These are phyloP conservation scores for Paramecium primaurelia DNA, from an alignment of 73 alveolate species.

Conservation along the genomic window DNA sequence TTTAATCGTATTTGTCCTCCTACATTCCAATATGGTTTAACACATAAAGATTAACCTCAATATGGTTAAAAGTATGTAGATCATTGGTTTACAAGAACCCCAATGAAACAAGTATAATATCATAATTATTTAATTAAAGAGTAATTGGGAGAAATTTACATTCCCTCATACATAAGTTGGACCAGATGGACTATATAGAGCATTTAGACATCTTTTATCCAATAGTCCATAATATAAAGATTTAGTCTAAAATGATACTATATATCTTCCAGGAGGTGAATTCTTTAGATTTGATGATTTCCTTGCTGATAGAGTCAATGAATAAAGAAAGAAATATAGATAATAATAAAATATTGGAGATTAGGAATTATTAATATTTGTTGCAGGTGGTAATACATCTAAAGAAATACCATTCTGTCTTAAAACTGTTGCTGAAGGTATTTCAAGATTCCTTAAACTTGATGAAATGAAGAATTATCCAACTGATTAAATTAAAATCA, in stretches of 20 bases:
- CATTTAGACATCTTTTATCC: slow-evolving; percentile 17
- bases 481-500: background rate
- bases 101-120: slow-evolving; percentile 9
- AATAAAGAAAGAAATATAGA: slow-evolving; percentile 33
- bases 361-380: background rate
- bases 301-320: background rate
- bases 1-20: slow-evolving; percentile 59
- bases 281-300: slow-evolving; percentile 44
- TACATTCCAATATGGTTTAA: slow-evolving; percentile 54
- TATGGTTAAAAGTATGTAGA: slow-evolving; percentile 41
- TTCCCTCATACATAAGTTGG: slow-evolving; percentile 60
- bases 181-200: slow-evolving; percentile 55
- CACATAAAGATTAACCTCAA: slow-evolving; percentile 23
- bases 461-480: slow-evolving; percentile 47
- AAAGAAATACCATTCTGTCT: background rate
- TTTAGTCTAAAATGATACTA: background rate
- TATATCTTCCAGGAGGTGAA: slow-evolving; percentile 27
- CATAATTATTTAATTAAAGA: background rate
- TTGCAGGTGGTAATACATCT: slow-evolving; percentile 3
- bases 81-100: slow-evolving; percentile 51
- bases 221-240: slow-evolving; percentile 25
- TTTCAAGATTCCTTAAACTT: background rate
- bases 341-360: background rate
- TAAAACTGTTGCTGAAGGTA: slow-evolving; percentile 18
- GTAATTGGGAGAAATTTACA: slow-evolving; percentile 50